Conservation (phyloP, 2,329 filamentous ascomycete genomes). For the Neocatenulostroma microsporum region DNA sequence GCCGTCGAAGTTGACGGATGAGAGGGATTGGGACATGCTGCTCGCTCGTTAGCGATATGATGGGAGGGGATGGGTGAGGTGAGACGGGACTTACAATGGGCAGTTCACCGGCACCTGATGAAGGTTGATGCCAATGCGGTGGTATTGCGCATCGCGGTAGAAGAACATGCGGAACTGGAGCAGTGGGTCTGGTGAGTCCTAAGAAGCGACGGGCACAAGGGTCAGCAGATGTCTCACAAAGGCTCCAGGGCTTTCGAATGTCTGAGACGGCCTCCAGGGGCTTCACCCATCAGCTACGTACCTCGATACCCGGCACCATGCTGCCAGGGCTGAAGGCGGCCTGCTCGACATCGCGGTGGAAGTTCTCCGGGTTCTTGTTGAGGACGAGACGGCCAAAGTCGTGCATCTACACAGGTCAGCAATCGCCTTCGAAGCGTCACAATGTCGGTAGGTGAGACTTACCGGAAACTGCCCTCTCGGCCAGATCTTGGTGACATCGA, state of each 20-base stretch:
- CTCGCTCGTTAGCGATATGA: too few species aligned
- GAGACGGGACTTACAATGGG: conserved; percentile 31
- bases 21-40: conserved; percentile 42
- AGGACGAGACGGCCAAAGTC: conserved; percentile 45
- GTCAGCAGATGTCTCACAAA: too few species aligned
- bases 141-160: conserved; percentile 42
- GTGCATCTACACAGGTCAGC: conserved; percentile 26
- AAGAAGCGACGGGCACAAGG: too few species aligned
- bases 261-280: too few species aligned
- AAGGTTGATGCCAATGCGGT: conserved; percentile 46
- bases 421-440: background rate
- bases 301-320: conserved; percentile 47
- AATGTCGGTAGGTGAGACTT: background rate
- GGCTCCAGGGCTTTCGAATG: too few species aligned
- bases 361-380: conserved; percentile 50
- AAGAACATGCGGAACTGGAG: conserved; percentile 46
- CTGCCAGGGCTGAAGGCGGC: conserved; percentile 46
- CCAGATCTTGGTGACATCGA: conserved; percentile 50
- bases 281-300: too few species aligned
- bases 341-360: conserved; percentile 45
- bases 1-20: conserved; percentile 45
- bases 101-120: conserved; percentile 45
- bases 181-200: conserved; percentile 41
- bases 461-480: conserved; percentile 40
- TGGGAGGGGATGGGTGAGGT: too few species aligned